phyloP scores from a whole-genome alignment of 108 stramenopile species.

The Skeletonema potamos region DNA sequence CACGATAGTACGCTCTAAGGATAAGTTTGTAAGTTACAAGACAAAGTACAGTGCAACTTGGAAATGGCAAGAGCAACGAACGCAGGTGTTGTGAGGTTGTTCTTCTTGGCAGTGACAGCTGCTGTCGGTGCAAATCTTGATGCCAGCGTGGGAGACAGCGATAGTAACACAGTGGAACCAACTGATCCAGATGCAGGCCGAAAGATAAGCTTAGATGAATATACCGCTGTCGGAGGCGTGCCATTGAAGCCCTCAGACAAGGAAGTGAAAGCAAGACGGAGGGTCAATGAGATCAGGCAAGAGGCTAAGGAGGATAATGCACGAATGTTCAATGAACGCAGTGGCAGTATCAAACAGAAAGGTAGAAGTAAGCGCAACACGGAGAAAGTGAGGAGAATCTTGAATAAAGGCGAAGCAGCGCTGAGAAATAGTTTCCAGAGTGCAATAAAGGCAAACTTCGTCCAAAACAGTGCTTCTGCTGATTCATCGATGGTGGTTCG shows the following conservation, averaged over 20 bases:
- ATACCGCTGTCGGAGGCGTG: neutral
- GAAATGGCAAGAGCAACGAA: neutral
- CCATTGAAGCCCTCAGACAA: neutral
- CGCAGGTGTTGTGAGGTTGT: neutral
- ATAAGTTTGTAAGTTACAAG: too few relatives aligned
- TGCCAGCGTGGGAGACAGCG: neutral
- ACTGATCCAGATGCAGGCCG: neutral
- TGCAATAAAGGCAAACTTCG: neutral
- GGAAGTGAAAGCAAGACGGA: neutral
- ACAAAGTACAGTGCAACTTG: neutral
- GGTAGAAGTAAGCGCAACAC: neutral
- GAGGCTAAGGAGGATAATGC: neutral
- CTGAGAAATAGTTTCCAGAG: neutral
- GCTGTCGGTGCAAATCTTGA: neutral
- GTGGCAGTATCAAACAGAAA: neutral
- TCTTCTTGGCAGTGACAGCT: neutral
- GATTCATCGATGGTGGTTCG: neutral
- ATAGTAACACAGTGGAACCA: neutral
- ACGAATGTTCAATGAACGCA: neutral
- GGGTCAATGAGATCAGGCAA: neutral
- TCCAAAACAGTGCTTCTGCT: neutral
- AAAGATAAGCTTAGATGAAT: neutral
- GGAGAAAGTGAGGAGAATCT: neutral
- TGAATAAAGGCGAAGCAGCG: neutral
- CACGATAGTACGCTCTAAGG: too few relatives aligned